phyloP scores from a whole-genome alignment of 495 filamentous ascomycete genomes.

The Darksidea phi region DNA sequence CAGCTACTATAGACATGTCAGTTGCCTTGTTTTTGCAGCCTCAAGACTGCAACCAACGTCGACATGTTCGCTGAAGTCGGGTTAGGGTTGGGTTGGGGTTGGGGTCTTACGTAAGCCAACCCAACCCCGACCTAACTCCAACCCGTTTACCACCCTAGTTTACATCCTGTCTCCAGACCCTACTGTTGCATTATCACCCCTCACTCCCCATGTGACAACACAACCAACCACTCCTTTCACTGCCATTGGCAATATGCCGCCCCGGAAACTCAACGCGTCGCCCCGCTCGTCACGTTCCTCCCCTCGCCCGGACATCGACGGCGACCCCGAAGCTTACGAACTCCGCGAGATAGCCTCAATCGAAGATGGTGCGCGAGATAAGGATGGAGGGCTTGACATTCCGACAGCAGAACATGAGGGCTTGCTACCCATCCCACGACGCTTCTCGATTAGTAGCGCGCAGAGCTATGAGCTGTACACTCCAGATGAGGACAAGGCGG shows the following conservation, averaged over 20 bases:
- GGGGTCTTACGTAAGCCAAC: too few species aligned
- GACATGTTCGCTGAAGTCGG: too few species aligned
- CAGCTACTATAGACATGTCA: too few species aligned
- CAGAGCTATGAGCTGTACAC: constrained; percentile 67
- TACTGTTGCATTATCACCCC: too few species aligned
- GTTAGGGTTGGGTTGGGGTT: too few species aligned
- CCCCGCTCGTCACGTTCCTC: neutral
- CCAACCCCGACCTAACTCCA: too few species aligned
- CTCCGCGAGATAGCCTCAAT: neutral
- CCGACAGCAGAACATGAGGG: constrained; percentile 3
- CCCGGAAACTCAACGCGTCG: neutral
- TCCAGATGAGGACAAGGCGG: constrained; percentile 66
- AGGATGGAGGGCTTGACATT: neutral
- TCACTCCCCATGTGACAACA: neutral
- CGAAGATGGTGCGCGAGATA: neutral
- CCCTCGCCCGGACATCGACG: neutral
- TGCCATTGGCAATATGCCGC: neutral
- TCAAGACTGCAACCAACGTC: too few species aligned
- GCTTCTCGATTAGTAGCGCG: constrained; percentile 19
- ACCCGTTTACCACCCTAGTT: too few species aligned
- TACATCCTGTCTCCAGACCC: too few species aligned
- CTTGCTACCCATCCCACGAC: constrained; percentile 9
- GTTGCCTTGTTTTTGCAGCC: too few species aligned
- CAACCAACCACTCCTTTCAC: neutral
- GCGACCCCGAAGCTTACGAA: neutral